phyloP scores from a whole-genome alignment of 2,329 filamentous ascomycete genomes.

The Mariannaea elegans region DNA sequence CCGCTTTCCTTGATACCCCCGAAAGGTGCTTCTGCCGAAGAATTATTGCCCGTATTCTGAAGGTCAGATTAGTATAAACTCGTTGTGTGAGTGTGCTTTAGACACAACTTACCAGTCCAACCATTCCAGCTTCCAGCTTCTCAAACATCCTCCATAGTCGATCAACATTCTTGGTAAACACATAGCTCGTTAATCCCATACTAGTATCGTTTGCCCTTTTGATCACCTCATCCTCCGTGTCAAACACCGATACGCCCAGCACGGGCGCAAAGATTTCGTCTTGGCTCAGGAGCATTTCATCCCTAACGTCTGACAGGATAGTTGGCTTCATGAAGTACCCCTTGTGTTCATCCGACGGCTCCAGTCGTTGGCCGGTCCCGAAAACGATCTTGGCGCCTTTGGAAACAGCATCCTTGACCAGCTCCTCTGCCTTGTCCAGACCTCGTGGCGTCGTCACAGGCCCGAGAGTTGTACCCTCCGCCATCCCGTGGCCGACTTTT shows the following conservation, averaged over 20 bases:
- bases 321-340: conserved; percentile 76
- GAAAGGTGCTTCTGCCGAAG: conserved; percentile 55
- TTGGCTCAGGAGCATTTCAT: conserved; percentile 70
- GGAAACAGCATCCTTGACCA: conserved; percentile 65
- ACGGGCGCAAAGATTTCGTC: conserved; percentile 81
- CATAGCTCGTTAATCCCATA: conserved; percentile 77
- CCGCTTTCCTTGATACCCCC: conserved; percentile 60
- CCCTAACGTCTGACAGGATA: conserved; percentile 72
- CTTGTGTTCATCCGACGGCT: conserved; percentile 43
- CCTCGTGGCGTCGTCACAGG: conserved; percentile 47
- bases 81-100: no score
- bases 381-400: conserved; percentile 66
- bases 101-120: conserved; percentile 45
- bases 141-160: conserved; percentile 55
- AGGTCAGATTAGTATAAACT: neutral
- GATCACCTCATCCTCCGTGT: conserved; percentile 75
- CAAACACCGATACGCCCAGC: conserved; percentile 73
- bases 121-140: conserved; percentile 56
- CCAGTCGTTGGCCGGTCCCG: conserved; percentile 63
- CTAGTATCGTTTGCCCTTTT: conserved; percentile 71
- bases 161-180: conserved; percentile 64
- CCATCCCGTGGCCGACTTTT: conserved; percentile 68
- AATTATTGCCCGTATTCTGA: conserved; percentile 52
- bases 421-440: conserved; percentile 52
- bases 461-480: conserved; percentile 46